Conservation (phyloP, 1,139 yeast genomes). For the Geotrichum reessii region DNA sequence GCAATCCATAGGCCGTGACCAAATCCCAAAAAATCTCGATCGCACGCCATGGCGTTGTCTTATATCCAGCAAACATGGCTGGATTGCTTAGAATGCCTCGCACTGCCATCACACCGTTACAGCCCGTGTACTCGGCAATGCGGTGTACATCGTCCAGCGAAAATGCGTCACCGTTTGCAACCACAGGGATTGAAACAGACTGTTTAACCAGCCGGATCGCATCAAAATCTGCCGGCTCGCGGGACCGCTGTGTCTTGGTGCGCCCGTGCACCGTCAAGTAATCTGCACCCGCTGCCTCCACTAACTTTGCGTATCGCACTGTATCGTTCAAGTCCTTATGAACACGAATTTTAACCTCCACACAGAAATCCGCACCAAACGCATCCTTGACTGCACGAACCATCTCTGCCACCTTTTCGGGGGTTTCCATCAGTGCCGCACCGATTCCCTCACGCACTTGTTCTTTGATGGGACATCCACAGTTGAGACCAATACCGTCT, state of each 20-base stretch:
- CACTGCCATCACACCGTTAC: slow-evolving; percentile 94
- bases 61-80: slow-evolving; percentile 59
- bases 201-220: slow-evolving; percentile 68
- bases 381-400: slow-evolving; percentile 71
- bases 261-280: slow-evolving; percentile 93
- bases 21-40: slow-evolving; percentile 78
- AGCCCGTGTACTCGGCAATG: slow-evolving; percentile 63
- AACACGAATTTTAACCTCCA: slow-evolving; percentile 88
- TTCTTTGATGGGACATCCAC: slow-evolving; percentile 96
- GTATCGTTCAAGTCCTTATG: slow-evolving; percentile 74
- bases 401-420: slow-evolving; percentile 76
- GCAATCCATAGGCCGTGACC: slow-evolving; percentile 74
- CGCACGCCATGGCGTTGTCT: slow-evolving; percentile 82
- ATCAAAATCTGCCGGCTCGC: slow-evolving; percentile 73
- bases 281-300: slow-evolving; percentile 87
- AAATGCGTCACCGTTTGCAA: slow-evolving; percentile 95
- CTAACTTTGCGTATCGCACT: slow-evolving; percentile 57
- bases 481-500: slow-evolving; percentile 90
- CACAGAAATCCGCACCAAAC: slow-evolving; percentile 62
- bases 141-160: slow-evolving; percentile 53
- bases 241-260: slow-evolving; percentile 75
- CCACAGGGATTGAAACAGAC: slow-evolving; percentile 65
- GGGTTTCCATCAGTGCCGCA: slow-evolving; percentile 85
- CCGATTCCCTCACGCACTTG: slow-evolving; percentile 96
- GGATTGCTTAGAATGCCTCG: slow-evolving; percentile 85